Evolutionary conservation across 2,329 filamentous ascomycete genomes (phyloP), one percentile per base, ranked within the genome.

Genomic region (Pezicula neosporulosa): DNA sequence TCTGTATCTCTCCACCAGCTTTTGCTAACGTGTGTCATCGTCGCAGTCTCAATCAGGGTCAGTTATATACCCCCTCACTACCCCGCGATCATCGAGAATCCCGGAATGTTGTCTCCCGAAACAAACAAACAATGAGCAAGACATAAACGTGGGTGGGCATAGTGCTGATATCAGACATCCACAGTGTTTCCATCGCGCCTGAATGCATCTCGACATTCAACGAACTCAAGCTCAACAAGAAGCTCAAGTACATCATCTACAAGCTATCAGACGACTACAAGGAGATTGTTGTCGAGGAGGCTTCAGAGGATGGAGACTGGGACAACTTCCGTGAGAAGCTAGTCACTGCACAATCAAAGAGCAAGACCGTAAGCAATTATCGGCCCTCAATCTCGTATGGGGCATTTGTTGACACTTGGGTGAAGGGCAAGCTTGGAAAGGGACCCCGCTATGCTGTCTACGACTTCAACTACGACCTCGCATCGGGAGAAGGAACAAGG

Each of bases 221-320:
- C 73, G 86, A 92, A 63, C 81, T 93, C 61, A 93, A 93, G 83
- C 84, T 91, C 63, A 78, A 74, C 73, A 91, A 91, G 75, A 84
- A 83, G 77, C 79, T 83, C 77, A 92, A 90, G 76, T 95, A 82
- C 81, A 87, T 94, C 76, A 84, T 94, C 79, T 93, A 82, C 85
- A 90, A 91, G 81, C 83, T 94, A 69, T 86, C 85, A 60, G 87
- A 92, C 73, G 81, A 91, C 77, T 84, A 85, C 80, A 90, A 86
- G 74, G 73, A 90, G 74, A 90, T 94, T 69, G 85, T 88, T 53
- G 83, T 94, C 63, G 89, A 93, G 73, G 83, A 89, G 70, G 78
- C 82, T 49, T 87, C 84, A 53, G 74, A 74, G 56, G 77, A 85
- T 63, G 73, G 73, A 60, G 83, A 91, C 72, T 93, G 83, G 77